These are phyloP conservation scores for Yarrowia porcina DNA, from an alignment of 805 yeast genomes.

Conservation along the genomic window DNA sequence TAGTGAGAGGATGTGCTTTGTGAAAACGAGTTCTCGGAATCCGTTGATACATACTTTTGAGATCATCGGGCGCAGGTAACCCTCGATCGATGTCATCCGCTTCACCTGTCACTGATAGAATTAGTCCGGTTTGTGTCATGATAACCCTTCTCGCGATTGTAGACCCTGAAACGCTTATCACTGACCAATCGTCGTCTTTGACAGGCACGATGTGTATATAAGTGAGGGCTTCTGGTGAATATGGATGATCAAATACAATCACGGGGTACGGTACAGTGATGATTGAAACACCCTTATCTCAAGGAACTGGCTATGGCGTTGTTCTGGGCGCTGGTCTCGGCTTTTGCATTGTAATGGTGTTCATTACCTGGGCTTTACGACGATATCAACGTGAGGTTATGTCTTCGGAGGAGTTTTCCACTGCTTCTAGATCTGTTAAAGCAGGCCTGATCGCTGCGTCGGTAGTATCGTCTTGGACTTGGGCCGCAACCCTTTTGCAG, in stretches of 20 bases:
- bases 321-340: constrained; percentile 77
- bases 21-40: too few species aligned
- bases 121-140: too few species aligned
- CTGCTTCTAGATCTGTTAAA: constrained; percentile 86
- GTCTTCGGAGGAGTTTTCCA: constrained; percentile 90
- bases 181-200: too few species aligned
- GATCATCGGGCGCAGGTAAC: too few species aligned
- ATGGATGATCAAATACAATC: neutral
- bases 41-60: too few species aligned
- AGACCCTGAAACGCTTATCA: too few species aligned
- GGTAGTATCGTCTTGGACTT: constrained; percentile 92
- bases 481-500: constrained; percentile 74
- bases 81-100: too few species aligned
- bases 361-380: constrained; percentile 63
- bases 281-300: constrained; percentile 47
- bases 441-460: constrained; percentile 84
- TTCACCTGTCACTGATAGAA: too few species aligned
- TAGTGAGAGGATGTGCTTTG: too few species aligned
- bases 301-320: constrained; percentile 84
- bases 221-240: neutral
- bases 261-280: too few species aligned
- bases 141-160: too few species aligned
- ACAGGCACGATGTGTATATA: too few species aligned
- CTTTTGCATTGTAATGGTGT: constrained; percentile 68
- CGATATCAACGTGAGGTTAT: constrained; percentile 82